Percentiles rank a stretch among this genome's conserved stretches.
phyloP scores from a whole-genome alignment of 768 basidiomycete species.

The Leccinum sublutescens region DNA sequence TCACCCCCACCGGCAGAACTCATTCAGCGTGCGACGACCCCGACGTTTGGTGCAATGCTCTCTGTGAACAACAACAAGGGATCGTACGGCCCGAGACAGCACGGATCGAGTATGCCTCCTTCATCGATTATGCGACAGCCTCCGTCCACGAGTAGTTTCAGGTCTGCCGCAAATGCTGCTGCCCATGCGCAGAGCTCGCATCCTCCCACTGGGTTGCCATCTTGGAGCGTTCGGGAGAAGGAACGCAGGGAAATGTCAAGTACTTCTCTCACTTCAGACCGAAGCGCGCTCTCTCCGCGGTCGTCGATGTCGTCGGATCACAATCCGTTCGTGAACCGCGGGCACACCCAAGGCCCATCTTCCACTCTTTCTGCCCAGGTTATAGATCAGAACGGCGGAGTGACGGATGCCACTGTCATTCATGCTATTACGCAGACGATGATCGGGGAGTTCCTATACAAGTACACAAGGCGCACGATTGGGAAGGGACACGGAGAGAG shows the following conservation, averaged over 20 bases:
- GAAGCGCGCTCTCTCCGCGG: constrained; percentile 66
- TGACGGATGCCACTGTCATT: no score
- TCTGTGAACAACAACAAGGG: constrained; percentile 53
- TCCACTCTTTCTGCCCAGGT: no score
- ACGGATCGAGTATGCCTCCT: constrained; percentile 77
- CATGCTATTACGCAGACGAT: no score
- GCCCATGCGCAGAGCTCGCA: constrained; percentile 48
- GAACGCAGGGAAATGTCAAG: constrained; percentile 61
- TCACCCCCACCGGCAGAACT: constrained; percentile 94
- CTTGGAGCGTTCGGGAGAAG: constrained; percentile 50
- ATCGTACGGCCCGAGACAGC: constrained; percentile 50
- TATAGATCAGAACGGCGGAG: no score
- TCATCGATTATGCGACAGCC: constrained; percentile 61
- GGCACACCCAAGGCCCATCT: no score
- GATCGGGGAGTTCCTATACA: no score
- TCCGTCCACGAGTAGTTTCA: constrained; percentile 80
- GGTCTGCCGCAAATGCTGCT: constrained; percentile 62
- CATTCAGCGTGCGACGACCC: constrained; percentile 87
- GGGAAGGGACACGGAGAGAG: no score
- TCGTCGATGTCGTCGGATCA: constrained; percentile 84
- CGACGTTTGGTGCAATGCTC: constrained; percentile 67
- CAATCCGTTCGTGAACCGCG: constrained; percentile 35
- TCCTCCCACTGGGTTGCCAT: constrained; percentile 42
- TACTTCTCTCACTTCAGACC: constrained; percentile 68
- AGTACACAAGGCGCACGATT: no score